Evolutionary conservation across 345 rosid genomes (phyloP).

Genomic region (Sisymbrium altissimum): DNA sequence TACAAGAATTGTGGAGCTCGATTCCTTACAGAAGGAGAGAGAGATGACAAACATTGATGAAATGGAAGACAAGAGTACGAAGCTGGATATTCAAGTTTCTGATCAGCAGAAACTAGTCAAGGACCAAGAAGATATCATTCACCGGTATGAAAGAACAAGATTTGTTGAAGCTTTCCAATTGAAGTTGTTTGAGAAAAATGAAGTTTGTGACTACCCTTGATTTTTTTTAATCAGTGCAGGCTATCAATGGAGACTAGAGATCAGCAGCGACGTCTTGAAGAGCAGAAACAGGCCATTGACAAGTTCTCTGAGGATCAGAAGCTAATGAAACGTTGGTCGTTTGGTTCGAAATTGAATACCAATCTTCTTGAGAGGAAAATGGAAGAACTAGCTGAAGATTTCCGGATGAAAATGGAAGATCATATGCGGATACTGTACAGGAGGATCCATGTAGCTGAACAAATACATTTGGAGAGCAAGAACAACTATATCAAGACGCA

Average conservation of each 20-base stretch:
- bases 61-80: not conserved
- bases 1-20: constrained; percentile 33
- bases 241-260: constrained; percentile 32
- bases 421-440: constrained; percentile 53
- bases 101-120: too few relatives aligned
- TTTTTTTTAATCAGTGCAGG: not conserved
- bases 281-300: constrained; percentile 26
- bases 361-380: constrained; percentile 49
- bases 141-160: not conserved
- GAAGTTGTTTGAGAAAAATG: not conserved
- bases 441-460: constrained; percentile 71
- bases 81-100: too few relatives aligned
- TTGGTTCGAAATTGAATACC: constrained; percentile 38
- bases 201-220: not conserved
- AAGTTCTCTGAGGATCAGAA: constrained; percentile 40
- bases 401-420: constrained; percentile 56
- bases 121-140: constrained; percentile 22
- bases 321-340: constrained; percentile 32
- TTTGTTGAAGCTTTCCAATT: not conserved
- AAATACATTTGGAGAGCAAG: constrained; percentile 32
- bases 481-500: not conserved
- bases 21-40: constrained; percentile 32
- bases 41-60: not conserved
- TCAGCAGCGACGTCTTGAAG: constrained; percentile 37
- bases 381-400: constrained; percentile 59